These are phyloP conservation scores for Penicillium parvum DNA, from an alignment of 495 filamentous ascomycete genomes.

Conservation along the genomic window DNA sequence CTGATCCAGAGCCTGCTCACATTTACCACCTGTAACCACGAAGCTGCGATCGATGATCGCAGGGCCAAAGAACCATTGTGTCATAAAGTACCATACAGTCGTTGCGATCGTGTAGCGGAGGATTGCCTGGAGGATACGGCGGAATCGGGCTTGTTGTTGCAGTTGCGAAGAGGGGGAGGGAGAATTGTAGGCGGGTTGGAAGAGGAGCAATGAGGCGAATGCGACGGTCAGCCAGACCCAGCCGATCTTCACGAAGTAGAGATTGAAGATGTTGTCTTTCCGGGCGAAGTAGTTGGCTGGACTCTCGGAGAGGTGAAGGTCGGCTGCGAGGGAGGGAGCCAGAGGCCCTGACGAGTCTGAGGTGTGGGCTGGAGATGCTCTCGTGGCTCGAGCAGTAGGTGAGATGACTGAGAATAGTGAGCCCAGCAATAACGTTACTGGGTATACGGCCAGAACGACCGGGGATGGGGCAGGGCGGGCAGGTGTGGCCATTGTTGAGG, in stretches of 20 bases:
- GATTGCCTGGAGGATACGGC: conserved; percentile 42
- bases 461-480: conserved; percentile 23
- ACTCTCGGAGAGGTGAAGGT: conserved; percentile 26
- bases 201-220: conserved; percentile 57
- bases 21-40: conserved; percentile 73
- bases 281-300: conserved; percentile 81
- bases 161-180: conserved; percentile 13
- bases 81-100: conserved; percentile 69
- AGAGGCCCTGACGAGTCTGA: conserved; percentile 56
- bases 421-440: conserved; percentile 69
- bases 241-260: conserved; percentile 87
- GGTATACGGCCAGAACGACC: conserved; percentile 61
- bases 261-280: conserved; percentile 87
- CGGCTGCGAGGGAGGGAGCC: conserved; percentile 46
- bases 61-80: conserved; percentile 96
- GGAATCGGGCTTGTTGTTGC: conserved; percentile 22
- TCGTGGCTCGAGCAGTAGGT: conserved; percentile 49
- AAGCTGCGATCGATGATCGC: conserved; percentile 85
- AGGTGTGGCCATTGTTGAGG: conserved; percentile 21
- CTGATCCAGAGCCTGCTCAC: conserved; percentile 44
- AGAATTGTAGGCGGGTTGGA: conserved; percentile 47
- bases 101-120: conserved; percentile 69
- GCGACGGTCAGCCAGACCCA: conserved; percentile 84
- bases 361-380: conserved; percentile 20
- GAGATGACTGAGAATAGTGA: conserved; percentile 75